Conservation (phyloP, 345 rosid genomes). For the Aquilaria sinensis region DNA sequence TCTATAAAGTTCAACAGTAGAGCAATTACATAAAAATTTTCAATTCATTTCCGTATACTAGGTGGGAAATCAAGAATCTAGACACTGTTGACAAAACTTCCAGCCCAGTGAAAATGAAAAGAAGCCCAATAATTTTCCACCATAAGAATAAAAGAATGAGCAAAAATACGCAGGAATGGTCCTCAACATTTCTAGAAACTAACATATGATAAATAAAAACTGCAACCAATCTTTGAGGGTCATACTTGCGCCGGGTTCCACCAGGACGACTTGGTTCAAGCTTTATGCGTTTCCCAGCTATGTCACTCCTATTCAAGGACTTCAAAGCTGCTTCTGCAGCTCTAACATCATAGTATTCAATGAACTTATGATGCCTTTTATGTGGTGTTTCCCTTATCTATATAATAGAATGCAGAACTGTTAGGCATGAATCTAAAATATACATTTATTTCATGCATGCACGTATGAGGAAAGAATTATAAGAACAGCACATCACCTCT, state of each 20-base stretch:
- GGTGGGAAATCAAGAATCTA: too few species aligned
- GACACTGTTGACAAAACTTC: too few species aligned
- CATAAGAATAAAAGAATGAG: too few species aligned
- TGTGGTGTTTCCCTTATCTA: constrained; percentile 84
- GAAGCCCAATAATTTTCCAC: too few species aligned
- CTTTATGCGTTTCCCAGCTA: constrained; percentile 82
- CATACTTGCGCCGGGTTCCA: constrained; percentile 67
- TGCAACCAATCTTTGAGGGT: not conserved
- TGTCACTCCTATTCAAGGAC: constrained; percentile 62
- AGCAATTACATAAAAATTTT: too few species aligned
- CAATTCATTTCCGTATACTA: too few species aligned
- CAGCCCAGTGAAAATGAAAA: too few species aligned
- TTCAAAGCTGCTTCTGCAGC: constrained; percentile 76
- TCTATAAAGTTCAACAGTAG: too few species aligned
- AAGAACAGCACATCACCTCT: constrained; percentile 41
- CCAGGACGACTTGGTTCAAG: constrained; percentile 89
- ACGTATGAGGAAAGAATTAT: not conserved
- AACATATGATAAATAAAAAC: not conserved
- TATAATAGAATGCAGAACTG: constrained; percentile 21
- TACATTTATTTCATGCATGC: constrained; percentile 1
- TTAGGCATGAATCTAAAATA: constrained; percentile 14
- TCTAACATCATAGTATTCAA: constrained; percentile 79
- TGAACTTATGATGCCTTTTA: constrained; percentile 80
- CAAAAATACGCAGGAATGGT: too few species aligned
- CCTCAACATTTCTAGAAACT: too few species aligned